These are phyloP conservation scores for Cucurbita argyrosperma DNA, from an alignment of 306 rosid species.

Conservation along the genomic window DNA sequence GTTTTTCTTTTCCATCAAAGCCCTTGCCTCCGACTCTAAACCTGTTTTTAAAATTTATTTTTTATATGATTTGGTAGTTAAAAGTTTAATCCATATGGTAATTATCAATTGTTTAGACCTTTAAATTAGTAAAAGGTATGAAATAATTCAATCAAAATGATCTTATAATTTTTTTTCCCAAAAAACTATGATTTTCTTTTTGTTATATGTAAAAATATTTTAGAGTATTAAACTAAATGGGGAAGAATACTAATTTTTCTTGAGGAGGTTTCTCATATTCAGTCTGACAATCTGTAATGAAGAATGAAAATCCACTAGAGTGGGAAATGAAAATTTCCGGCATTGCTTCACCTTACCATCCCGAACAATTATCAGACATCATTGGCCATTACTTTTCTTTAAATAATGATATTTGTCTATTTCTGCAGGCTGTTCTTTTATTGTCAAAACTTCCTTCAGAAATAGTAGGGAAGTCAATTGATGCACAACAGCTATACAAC, in stretches of 20 bases:
- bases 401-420: not conserved
- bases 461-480: constrained; percentile 50
- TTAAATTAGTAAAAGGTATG: not conserved
- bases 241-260: not conserved
- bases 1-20: not conserved
- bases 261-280: not conserved
- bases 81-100: not conserved
- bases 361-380: not conserved
- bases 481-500: constrained; percentile 28
- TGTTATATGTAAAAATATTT: not conserved
- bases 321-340: not conserved
- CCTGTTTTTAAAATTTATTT: not conserved
- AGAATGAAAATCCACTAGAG: not conserved
- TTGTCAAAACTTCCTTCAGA: constrained; percentile 41
- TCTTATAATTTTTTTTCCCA: not conserved
- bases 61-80: not conserved
- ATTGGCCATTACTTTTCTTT: not conserved
- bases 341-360: not conserved
- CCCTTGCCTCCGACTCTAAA: not conserved
- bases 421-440: constrained; percentile 48
- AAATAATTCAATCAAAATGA: not conserved
- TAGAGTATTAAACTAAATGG: not conserved
- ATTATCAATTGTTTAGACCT: not conserved
- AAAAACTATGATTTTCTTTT: not conserved
- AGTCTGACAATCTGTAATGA: not conserved